Conservation (phyloP, 208 protist species). For the Wallacemonas rigidus region DNA sequence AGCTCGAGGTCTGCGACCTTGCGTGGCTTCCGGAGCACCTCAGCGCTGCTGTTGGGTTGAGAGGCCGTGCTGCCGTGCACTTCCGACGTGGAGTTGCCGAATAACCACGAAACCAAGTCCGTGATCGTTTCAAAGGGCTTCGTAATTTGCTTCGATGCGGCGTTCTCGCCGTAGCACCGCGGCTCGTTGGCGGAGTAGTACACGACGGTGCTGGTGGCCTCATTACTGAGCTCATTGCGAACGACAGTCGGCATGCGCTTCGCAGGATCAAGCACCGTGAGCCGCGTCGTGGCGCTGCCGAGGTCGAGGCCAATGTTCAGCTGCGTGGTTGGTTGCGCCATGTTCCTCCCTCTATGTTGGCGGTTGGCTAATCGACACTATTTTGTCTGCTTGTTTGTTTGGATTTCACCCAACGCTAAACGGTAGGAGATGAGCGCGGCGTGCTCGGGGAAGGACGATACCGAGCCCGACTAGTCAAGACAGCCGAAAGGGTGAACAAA, state of each 20-base stretch:
- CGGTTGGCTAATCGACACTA: too few species aligned
- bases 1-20: constrained; percentile 20
- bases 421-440: too few species aligned
- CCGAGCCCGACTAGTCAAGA: too few species aligned
- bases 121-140: constrained; percentile 53
- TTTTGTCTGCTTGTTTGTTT: too few species aligned
- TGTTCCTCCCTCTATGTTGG: not conserved
- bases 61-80: constrained; percentile 21
- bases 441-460: too few species aligned
- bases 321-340: not conserved
- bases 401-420: too few species aligned
- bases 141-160: constrained; percentile 55
- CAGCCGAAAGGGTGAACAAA: too few species aligned
- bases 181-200: constrained; percentile 52
- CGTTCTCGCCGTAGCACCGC: constrained; percentile 68
- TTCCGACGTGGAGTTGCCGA: constrained; percentile 28
- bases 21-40: constrained; percentile 10
- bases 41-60: constrained; percentile 23
- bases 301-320: constrained; percentile 59
- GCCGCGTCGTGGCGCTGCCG: constrained; percentile 52
- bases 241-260: constrained; percentile 71
- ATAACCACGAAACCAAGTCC: constrained; percentile 58
- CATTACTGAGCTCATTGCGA: constrained; percentile 72
- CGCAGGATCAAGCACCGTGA: constrained; percentile 45
- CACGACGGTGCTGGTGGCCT: constrained; percentile 59